phyloP scores from a whole-genome alignment of 2,329 filamentous ascomycete species.

The Pseudophaeomoniella oleicola region DNA sequence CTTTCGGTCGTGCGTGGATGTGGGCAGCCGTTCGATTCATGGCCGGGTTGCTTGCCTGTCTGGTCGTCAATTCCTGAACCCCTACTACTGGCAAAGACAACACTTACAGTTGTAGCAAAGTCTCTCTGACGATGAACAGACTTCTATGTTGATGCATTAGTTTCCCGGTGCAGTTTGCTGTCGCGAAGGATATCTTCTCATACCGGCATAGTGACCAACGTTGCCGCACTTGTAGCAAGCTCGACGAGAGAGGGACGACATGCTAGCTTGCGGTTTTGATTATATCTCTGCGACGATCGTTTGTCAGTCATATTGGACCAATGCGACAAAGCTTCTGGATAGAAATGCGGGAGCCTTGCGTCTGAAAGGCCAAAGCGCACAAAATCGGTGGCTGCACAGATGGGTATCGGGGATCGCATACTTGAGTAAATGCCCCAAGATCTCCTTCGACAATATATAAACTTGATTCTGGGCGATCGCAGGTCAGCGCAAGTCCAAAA shows the following conservation, averaged over 20 bases:
- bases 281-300: background rate
- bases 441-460: background rate
- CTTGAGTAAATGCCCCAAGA: no score
- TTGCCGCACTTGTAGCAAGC: conserved; percentile 70
- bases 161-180: no score
- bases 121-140: conserved; percentile 93
- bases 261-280: conserved; percentile 23
- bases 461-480: background rate
- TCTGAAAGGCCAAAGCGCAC: no score
- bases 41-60: conserved; percentile 40
- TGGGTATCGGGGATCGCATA: background rate
- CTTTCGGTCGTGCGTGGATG: conserved; percentile 89
- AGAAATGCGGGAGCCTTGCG: background rate
- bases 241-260: conserved; percentile 70
- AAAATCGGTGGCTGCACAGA: no score
- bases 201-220: conserved; percentile 52
- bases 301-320: background rate
- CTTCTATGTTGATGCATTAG: no score
- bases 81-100: conserved; percentile 4
- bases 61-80: conserved; percentile 8
- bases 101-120: conserved; percentile 97
- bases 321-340: background rate
- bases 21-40: conserved; percentile 96
- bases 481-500: conserved; percentile 3
- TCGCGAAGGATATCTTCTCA: no score